Base-by-base conservation (phyloP, 106 monocot species). In the Dioscorea dumetorum region DNA sequence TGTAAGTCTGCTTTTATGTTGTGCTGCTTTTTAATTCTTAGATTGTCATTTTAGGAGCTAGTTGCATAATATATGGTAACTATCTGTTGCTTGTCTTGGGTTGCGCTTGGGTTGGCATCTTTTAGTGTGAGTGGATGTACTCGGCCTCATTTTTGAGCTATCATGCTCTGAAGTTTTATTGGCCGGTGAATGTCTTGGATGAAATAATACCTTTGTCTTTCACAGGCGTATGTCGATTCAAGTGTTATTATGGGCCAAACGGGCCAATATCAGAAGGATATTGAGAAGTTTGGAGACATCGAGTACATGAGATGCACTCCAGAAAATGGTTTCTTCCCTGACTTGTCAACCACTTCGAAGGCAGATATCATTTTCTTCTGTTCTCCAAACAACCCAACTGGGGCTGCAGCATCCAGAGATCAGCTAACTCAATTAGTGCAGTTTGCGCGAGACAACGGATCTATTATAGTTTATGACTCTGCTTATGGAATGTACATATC, bases 401-500 rank as follows among this genome's bases (percentile, higher is more conserved):
- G 95, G 33, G 73, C 88, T 59, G 54, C 83, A 54, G 91, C 95
- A 72, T 79, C 95, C 16, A 85, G 81, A 77, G 95, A 88, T 32
- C 91, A 95, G 62, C 67, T 95, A 68, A 83, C 74, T 16, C 62
- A 81, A 35, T 66, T 95, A 33, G 95, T 95, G 58, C 73, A 91
- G 34, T 91, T 88, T 83, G 95, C 95, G 31, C 81, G 79, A 75
- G 85, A 88, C 2, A 95, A 79, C 79, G 95, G 95, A 57, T 91
- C 88, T 1, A 95, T 95, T 51, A 88, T 95, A 50, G 79, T 95
- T 33, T 95, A 83, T 82, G 95, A 95, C 81, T 95, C 95, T 64
- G 95, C 95, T 58, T 95, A 95, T 84, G 83, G 88, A 23, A 79
- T 95, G 95, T 95, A 95, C 73, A 91, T 95, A 62, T 83, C 95